These are phyloP conservation scores for Penicillium bovifimosum DNA, from an alignment of 495 filamentous ascomycete genomes.

Conservation along the genomic window DNA sequence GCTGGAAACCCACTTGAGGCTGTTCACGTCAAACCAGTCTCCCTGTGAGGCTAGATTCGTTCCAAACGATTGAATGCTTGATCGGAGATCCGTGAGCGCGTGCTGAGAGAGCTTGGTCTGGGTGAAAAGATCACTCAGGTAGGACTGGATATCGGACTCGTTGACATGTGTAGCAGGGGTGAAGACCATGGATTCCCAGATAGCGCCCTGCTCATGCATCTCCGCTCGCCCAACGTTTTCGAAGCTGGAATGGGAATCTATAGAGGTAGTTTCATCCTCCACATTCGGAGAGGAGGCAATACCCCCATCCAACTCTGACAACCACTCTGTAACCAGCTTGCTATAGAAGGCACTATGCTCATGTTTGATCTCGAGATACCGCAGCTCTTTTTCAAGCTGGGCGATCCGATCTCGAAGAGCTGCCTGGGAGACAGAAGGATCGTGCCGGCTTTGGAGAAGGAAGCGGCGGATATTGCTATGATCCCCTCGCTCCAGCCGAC, in stretches of 20 bases:
- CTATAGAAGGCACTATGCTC: conserved; percentile 59
- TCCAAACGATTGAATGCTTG: conserved; percentile 43
- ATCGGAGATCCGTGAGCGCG: conserved; percentile 40
- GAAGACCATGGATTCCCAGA: conserved; percentile 59
- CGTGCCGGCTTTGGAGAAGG: conserved; percentile 51
- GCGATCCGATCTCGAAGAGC: conserved; percentile 43
- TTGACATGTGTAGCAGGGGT: conserved; percentile 40
- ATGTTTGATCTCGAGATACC: conserved; percentile 49
- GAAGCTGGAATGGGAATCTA: conserved; percentile 15
- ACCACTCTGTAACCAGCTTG: conserved; percentile 59
- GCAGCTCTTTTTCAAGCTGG: conserved; percentile 44
- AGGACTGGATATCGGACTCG: conserved; percentile 37
- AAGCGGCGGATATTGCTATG: conserved; percentile 45
- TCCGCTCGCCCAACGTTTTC: conserved; percentile 40
- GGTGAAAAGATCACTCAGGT: conserved; percentile 50
- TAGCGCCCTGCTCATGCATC: conserved; percentile 45
- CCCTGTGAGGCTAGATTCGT: conserved; percentile 26
- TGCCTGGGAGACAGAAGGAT: conserved; percentile 48
- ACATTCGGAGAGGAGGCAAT: conserved; percentile 2
- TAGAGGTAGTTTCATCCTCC: neutral
- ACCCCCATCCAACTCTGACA: conserved; percentile 32
- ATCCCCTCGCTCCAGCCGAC: conserved; percentile 16
- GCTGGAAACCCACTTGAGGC: conserved; percentile 47
- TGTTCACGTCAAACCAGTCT: conserved; percentile 30
- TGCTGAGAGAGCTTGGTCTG: conserved; percentile 33